These are phyloP conservation scores for Bacidia gigantensis DNA, from an alignment of 495 filamentous ascomycete genomes.

Conservation along the genomic window DNA sequence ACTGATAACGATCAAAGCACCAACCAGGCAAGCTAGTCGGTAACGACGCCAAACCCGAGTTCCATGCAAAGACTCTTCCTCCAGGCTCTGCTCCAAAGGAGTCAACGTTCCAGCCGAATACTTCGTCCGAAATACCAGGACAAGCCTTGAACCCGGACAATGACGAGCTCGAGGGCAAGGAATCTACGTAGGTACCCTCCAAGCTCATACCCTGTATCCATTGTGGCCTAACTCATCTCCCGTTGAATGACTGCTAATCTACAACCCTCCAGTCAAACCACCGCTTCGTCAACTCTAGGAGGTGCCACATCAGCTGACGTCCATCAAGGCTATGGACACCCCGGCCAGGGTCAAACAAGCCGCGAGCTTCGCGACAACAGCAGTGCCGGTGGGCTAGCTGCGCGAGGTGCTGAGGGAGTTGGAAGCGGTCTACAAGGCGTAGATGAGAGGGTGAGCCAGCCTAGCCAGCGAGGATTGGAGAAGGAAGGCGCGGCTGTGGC, in stretches of 20 bases:
- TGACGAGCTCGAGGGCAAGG: constrained; percentile 30
- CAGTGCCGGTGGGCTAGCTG: constrained; percentile 32
- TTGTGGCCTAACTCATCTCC: no score
- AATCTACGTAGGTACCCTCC: constrained; percentile 30
- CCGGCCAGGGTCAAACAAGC: constrained; percentile 45
- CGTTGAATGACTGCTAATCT: no score
- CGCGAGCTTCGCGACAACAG: constrained; percentile 44
- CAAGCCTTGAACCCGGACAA: constrained; percentile 34
- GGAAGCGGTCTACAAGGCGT: constrained; percentile 26
- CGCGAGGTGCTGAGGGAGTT: no score
- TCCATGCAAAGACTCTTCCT: constrained; percentile 44
- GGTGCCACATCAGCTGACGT: constrained; percentile 54
- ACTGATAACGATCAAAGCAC: constrained; percentile 42
- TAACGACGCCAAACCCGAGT: constrained; percentile 47
- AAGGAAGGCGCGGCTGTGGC: constrained; percentile 16
- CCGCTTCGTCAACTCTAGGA: constrained; percentile 39
- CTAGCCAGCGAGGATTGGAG: constrained; percentile 18
- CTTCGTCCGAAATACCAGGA: constrained; percentile 29
- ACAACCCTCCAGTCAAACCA: constrained; percentile 4
- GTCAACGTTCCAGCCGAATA: constrained; percentile 45
- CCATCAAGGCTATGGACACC: constrained; percentile 45
- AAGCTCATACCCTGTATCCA: constrained; percentile 6
- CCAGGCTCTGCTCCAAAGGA: constrained; percentile 52
- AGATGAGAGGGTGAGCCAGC: constrained; percentile 11
- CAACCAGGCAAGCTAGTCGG: constrained; percentile 48